Evolutionary conservation across 306 rosid genomes (phyloP).

Genomic region (Vigna hirtella): DNA sequence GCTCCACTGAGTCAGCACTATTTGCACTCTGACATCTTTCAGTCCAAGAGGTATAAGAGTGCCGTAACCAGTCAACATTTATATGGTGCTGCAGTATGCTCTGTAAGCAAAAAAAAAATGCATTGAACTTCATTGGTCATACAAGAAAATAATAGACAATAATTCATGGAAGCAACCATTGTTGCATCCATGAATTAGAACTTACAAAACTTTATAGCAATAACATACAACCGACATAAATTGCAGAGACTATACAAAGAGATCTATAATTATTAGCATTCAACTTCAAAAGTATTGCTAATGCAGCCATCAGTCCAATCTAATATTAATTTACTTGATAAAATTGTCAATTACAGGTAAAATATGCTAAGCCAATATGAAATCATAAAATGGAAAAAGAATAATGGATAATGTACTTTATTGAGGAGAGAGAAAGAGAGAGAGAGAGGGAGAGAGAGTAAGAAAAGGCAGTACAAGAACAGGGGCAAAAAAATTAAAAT

Average conservation of each 20-base stretch:
- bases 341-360: too few relatives aligned
- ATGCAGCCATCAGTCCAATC: conserved; percentile 38
- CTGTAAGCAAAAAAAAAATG: conserved; percentile 53
- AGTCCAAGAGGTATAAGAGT: conserved; percentile 75
- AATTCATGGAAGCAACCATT: background rate
- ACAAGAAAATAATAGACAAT: conserved; percentile 21
- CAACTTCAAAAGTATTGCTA: conserved; percentile 21
- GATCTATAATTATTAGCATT: conserved; percentile 18
- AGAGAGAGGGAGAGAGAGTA: too few relatives aligned
- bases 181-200: background rate
- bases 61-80: conserved; percentile 73
- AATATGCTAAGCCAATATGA: conserved; percentile 9
- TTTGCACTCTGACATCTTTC: conserved; percentile 76
- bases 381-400: conserved; percentile 23
- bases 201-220: conserved; percentile 13
- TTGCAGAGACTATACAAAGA: conserved; percentile 11
- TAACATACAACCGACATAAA: conserved; percentile 27
- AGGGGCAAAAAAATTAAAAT: background rate
- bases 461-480: background rate
- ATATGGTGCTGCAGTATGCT: conserved; percentile 72
- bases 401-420: background rate
- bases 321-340: background rate
- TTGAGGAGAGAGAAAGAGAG: background rate
- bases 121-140: conserved; percentile 35
- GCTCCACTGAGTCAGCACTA: conserved; percentile 81